Evolutionary conservation across 768 basidiomycete genomes (phyloP).

Genomic region (Mycena sanguinolenta): DNA sequence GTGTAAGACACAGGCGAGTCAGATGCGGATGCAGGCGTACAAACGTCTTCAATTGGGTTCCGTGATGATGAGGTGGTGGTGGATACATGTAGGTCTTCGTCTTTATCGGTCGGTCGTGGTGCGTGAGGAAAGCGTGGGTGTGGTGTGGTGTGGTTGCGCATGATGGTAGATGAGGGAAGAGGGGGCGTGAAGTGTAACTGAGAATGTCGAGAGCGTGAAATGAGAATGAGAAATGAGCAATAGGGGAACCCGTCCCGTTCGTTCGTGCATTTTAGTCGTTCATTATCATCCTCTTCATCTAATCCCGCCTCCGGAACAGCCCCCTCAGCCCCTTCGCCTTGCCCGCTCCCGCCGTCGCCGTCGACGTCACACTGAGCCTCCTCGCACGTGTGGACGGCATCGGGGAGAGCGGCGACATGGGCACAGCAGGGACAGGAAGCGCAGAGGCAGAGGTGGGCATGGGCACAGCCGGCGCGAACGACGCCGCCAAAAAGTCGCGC

Average conservation of each 20-base stretch:
- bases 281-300: background rate
- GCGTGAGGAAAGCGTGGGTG: no score
- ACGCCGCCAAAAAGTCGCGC: slow-evolving; percentile 58
- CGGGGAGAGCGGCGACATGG: slow-evolving; percentile 18
- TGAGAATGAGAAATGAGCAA: no score
- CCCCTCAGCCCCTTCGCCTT: slow-evolving; percentile 20
- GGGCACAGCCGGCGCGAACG: slow-evolving; percentile 62
- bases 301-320: slow-evolving; percentile 25
- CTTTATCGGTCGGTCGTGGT: no score
- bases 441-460: slow-evolving; percentile 16
- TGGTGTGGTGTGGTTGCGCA: no score
- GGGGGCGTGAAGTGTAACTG: no score
- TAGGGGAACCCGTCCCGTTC: slow-evolving; percentile 24
- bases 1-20: no score
- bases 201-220: no score
- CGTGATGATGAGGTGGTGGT: no score
- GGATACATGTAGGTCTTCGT: no score
- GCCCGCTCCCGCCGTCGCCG: slow-evolving; percentile 12
- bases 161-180: no score
- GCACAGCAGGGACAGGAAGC: slow-evolving; percentile 4
- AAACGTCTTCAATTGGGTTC: no score
- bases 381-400: background rate
- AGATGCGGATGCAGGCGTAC: no score
- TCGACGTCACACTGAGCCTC: slow-evolving; percentile 5
- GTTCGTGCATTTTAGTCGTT: background rate